These are phyloP conservation scores for Blastobotrys aristatus DNA, from an alignment of 1,139 yeast genomes.

Conservation along the genomic window DNA sequence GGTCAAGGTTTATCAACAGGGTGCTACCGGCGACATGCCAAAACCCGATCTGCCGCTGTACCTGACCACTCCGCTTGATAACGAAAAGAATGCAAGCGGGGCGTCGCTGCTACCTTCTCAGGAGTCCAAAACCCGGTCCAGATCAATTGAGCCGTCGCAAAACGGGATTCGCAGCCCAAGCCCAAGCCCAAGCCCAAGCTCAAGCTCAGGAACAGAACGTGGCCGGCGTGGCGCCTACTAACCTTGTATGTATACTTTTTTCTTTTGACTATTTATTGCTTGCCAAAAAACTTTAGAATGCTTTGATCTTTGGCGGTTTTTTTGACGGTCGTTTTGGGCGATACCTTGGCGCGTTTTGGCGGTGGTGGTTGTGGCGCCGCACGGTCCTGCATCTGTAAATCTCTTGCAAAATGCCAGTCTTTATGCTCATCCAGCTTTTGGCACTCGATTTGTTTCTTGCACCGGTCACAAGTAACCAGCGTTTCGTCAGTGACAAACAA, in stretches of 20 bases:
- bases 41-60: conserved; percentile 8
- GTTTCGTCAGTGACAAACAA: conserved; percentile 18
- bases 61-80: conserved; percentile 4
- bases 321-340: neutral
- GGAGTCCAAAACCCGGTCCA: neutral
- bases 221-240: too few relatives aligned
- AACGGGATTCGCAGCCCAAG: neutral
- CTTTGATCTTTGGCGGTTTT: conserved; percentile 13
- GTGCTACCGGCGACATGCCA: conserved; percentile 2
- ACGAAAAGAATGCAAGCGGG: neutral
- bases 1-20: conserved; percentile 5
- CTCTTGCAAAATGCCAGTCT: conserved; percentile 43
- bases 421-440: conserved; percentile 31
- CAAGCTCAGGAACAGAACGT: too few relatives aligned
- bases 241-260: too few relatives aligned
- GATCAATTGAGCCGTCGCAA: neutral
- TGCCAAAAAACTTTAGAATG: conserved; percentile 14
- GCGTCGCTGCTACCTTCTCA: neutral
- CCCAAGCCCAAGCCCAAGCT: neutral
- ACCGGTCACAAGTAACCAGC: conserved; percentile 27
- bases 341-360: neutral
- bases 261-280: neutral
- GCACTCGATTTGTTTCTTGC: conserved; percentile 21
- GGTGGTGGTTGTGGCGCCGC: neutral
- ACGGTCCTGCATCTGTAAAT: conserved; percentile 40